Evolutionary conservation across 2,329 filamentous ascomycete species (phyloP), one percentile per base, ranked within the genome.

Genomic region (Magnaporthales sp.): DNA sequence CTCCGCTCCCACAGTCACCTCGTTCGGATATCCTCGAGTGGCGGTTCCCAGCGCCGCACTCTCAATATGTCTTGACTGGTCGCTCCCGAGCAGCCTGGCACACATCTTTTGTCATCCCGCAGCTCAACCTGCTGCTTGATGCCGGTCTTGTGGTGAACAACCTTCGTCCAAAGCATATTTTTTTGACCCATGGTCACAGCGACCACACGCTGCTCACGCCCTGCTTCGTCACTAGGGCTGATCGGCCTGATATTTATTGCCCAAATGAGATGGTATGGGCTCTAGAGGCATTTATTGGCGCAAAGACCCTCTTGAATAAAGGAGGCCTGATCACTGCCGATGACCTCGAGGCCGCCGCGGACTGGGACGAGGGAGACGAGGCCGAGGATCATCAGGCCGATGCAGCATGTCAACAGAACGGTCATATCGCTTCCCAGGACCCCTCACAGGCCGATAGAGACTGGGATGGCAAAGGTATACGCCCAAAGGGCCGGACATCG

Each of bases 41-140:
- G 79, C 73, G 72, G 11, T 79, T 83, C 67, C 80, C 81, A 7
- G 77, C 75, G 32, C 80, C 80, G 0, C 75, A 79, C 68, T 73
- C 75, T 64, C 76, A 80, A 63, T 76, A 76, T 66, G 74, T 80
- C 4, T 75, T 83, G 10, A 81, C 80, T 1, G 81, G 81, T 66
- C 77, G 77, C 29, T 83, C 81, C 8, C 79, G 81, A 15, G 81
- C 81, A 7, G 81, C 81, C 15, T 83, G 81, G 81, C 80, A 83
- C 72, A 83, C 81, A 2, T 82, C 80, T 5, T 83, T 83, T 67
- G 73, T 83, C 62, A 77, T 83, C 64, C 81, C 81, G 1, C 78
- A 82, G 68, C 79, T 83, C 64, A 80, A 82, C 67, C 74, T 83
- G 29, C 77, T 83, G 4, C 79, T 83, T 38, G 81, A 83, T 71